These are phyloP conservation scores for Lasiodiplodia hormozganensis DNA, from an alignment of 2,329 filamentous ascomycete genomes.

Conservation along the genomic window DNA sequence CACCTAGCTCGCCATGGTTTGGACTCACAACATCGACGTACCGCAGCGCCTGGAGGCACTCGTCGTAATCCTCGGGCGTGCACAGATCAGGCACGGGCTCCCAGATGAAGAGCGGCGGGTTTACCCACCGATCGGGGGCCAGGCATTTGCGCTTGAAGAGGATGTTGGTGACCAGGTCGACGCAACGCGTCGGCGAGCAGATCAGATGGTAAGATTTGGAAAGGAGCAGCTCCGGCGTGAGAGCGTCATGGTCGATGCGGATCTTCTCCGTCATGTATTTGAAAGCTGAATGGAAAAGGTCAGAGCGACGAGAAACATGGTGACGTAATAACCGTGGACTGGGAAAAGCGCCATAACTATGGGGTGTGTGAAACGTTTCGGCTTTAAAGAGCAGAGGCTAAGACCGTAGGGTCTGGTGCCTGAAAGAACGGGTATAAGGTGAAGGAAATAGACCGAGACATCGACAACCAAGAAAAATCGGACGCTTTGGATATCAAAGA, in stretches of 20 bases:
- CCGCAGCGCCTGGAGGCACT: slow-evolving; percentile 60
- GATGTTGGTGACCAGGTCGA: slow-evolving; percentile 77
- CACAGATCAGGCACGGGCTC: slow-evolving; percentile 93
- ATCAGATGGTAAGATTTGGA: slow-evolving; percentile 87
- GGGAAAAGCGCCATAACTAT: background rate
- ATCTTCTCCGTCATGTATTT: slow-evolving; percentile 87
- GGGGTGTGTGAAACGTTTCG: background rate
- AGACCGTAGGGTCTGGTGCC: background rate
- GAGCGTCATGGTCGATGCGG: slow-evolving; percentile 75
- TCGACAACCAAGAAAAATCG: background rate
- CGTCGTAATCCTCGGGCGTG: slow-evolving; percentile 67
- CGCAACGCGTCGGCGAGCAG: slow-evolving; percentile 79
- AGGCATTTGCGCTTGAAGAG: slow-evolving; percentile 57
- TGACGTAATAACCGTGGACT: slow-evolving; percentile 17
- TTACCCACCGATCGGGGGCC: slow-evolving; percentile 35
- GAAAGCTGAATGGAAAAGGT: slow-evolving; percentile 63
- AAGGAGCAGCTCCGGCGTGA: slow-evolving; percentile 70
- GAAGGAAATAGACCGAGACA: slow-evolving; percentile 12
- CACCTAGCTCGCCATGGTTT: slow-evolving; percentile 88
- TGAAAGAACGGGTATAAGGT: slow-evolving; percentile 30
- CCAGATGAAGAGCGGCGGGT: slow-evolving; percentile 82
- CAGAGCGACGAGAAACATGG: background rate
- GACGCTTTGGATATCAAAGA: background rate
- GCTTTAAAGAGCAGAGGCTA: background rate
- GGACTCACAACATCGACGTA: slow-evolving; percentile 71